A percentile compares a stretch with the other conserved stretches of the same genome.
Evolutionary conservation across 148 eudicot genomes (phyloP).

Genomic region (Chenopodium suecicum): DNA sequence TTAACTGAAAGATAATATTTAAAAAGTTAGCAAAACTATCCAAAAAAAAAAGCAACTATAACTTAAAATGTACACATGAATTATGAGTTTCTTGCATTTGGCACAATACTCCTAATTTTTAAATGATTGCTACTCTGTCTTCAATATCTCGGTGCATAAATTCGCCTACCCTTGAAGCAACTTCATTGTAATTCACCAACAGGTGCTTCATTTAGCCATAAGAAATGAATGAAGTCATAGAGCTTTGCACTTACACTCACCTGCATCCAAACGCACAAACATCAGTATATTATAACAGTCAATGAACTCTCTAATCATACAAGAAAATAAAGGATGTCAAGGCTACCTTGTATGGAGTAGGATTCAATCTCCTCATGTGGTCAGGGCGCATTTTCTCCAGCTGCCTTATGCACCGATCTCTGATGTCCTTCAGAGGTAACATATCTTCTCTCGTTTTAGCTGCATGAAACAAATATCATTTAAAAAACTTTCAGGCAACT

Average conservation of each 20-base stretch:
- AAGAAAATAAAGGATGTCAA: not conserved
- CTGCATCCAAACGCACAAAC: constrained; percentile 32
- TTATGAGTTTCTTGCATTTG: not conserved
- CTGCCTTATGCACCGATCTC: constrained; percentile 68
- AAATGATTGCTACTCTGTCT: not conserved
- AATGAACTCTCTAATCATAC: not conserved
- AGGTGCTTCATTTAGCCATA: constrained; percentile 86
- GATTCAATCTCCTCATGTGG: constrained; percentile 95
- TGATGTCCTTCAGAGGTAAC: constrained; percentile 58
- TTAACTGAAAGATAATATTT: not conserved
- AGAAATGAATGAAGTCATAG: constrained; percentile 73
- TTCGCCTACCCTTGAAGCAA: not conserved
- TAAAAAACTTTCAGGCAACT: not conserved
- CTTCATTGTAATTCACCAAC: constrained; percentile 79
- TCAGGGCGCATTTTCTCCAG: constrained; percentile 90
- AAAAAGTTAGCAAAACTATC: not conserved
- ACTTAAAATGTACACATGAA: constrained; percentile 16
- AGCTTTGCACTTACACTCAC: constrained; percentile 73
- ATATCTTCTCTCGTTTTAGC: constrained; percentile 68
- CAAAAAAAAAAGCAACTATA: not conserved
- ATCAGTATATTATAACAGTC: not conserved
- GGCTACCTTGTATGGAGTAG: constrained; percentile 92
- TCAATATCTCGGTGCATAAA: not conserved
- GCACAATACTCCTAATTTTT: not conserved
- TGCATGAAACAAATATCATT: constrained; percentile 24